Conservation (phyloP, 2,329 filamentous ascomycete species). For the Diaporthe velutina region DNA sequence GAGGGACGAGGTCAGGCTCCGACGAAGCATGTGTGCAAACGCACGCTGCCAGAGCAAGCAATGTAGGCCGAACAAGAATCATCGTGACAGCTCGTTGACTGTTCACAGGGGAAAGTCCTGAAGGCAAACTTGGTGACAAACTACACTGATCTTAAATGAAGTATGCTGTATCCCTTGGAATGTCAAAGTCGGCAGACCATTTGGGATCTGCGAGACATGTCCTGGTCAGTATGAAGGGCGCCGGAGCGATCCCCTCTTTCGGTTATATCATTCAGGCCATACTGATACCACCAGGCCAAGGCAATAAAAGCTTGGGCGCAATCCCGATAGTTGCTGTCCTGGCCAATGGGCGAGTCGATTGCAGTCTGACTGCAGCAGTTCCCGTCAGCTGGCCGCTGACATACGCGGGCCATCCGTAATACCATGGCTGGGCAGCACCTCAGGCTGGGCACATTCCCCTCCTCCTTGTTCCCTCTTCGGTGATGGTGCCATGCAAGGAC, state of each 20-base stretch:
- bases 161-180: background rate
- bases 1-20: background rate
- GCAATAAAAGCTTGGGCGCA: background rate
- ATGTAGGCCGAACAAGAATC: background rate
- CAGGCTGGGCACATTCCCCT: background rate
- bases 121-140: background rate
- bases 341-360: constrained; percentile 1
- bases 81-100: background rate
- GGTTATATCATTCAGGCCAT: constrained; percentile 2
- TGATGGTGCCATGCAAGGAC: constrained; percentile 23
- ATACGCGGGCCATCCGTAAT: background rate
- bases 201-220: constrained; percentile 15
- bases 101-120: background rate
- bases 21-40: constrained; percentile 42
- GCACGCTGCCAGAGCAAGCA: constrained; percentile 52
- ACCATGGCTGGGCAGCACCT: constrained; percentile 9
- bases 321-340: background rate
- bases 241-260: background rate
- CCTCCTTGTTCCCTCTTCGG: background rate
- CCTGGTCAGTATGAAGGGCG: background rate
- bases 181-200: background rate
- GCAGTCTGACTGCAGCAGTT: constrained; percentile 17
- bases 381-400: constrained; percentile 24
- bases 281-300: background rate
- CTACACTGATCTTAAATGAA: background rate